phyloP scores from a whole-genome alignment of 2,329 filamentous ascomycete genomes.

The Oidium heveae region DNA sequence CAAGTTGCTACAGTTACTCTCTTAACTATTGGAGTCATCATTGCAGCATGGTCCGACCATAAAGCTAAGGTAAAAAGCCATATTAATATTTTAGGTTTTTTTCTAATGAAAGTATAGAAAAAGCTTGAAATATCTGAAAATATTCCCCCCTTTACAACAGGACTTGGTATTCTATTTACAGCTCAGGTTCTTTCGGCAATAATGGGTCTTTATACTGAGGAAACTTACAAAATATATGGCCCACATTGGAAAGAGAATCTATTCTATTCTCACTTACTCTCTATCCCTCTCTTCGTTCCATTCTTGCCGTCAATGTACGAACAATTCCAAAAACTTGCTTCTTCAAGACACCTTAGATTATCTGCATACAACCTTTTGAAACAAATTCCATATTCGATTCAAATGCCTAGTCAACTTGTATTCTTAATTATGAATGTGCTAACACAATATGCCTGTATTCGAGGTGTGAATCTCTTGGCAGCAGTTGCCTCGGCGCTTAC shows the following conservation, averaged over 20 bases:
- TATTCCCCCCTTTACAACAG: slow-evolving; percentile 31
- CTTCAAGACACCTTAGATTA: slow-evolving; percentile 34
- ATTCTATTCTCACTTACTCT: slow-evolving; percentile 69
- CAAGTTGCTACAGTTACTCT: slow-evolving; percentile 64
- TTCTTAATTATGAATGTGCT: slow-evolving; percentile 54
- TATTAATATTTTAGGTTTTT: background rate
- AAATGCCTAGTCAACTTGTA: slow-evolving; percentile 42
- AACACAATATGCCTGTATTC: slow-evolving; percentile 86
- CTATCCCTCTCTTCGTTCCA: slow-evolving; percentile 50
- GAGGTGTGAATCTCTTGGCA: slow-evolving; percentile 82
- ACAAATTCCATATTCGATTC: slow-evolving; percentile 16
- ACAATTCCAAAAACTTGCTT: slow-evolving; percentile 36
- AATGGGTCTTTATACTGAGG: slow-evolving; percentile 87
- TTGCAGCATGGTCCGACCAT: slow-evolving; percentile 75
- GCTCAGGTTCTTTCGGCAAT: slow-evolving; percentile 78
- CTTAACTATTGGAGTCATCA: slow-evolving; percentile 64
- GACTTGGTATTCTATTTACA: slow-evolving; percentile 59
- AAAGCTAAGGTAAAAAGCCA: slow-evolving; percentile 41
- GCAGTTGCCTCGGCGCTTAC: slow-evolving; percentile 76
- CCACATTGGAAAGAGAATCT: slow-evolving; percentile 88
- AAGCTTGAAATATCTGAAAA: slow-evolving; percentile 10
- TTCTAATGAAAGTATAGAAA: slow-evolving; percentile 8
- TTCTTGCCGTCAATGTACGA: slow-evolving; percentile 38
- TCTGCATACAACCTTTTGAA: slow-evolving; percentile 7
- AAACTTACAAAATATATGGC: slow-evolving; percentile 64